A percentile compares a stretch with the other conserved stretches of the same genome.
These are phyloP conservation scores for Pezicula carpinea DNA, from an alignment of 2,329 filamentous ascomycete genomes.

Conservation along the genomic window DNA sequence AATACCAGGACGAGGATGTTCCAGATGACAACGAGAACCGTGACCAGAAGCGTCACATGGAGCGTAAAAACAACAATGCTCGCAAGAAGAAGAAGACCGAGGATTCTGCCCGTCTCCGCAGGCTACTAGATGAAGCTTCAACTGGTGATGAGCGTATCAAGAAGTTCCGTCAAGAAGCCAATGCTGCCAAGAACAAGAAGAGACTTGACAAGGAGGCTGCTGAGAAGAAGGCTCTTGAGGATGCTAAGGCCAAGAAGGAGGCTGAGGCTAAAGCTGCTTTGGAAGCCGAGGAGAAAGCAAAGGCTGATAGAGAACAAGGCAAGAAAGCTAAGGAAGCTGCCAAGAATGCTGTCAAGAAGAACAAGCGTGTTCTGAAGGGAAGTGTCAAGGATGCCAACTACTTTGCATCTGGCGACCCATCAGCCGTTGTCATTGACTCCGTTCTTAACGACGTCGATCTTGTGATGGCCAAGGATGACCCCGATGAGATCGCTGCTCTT, in stretches of 20 bases:
- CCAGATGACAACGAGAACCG: conserved; percentile 98
- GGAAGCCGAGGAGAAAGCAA: conserved; percentile 82
- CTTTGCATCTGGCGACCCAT: conserved; percentile 70
- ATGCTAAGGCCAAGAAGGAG: conserved; percentile 76
- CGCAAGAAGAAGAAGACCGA: conserved; percentile 99
- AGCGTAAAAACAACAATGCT: conserved; percentile 96
- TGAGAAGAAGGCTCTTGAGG: conserved; percentile 80
- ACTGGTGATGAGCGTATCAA: conserved; percentile 92
- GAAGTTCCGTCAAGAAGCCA: conserved; percentile 89
- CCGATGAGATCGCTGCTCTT: conserved; percentile 82
- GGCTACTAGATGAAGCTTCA: conserved; percentile 82
- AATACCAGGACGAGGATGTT: conserved; percentile 98
- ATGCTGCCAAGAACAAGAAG: conserved; percentile 95
- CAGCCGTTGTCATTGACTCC: conserved; percentile 73
- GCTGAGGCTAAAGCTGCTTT: conserved; percentile 75
- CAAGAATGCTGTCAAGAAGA: conserved; percentile 99
- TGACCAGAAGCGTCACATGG: conserved; percentile 96
- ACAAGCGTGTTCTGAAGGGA: conserved; percentile 93
- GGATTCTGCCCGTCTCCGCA: conserved; percentile 85
- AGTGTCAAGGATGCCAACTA: conserved; percentile 98
- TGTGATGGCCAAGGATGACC: conserved; percentile 81
- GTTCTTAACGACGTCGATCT: conserved; percentile 83
- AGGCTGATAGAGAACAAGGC: conserved; percentile 72
- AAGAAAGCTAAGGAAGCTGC: conserved; percentile 99
- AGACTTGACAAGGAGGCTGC: conserved; percentile 84